A percentile compares a stretch with the other conserved stretches of the same genome.
Evolutionary conservation across 306 rosid genomes (phyloP).

Genomic region (Argentina anserina): DNA sequence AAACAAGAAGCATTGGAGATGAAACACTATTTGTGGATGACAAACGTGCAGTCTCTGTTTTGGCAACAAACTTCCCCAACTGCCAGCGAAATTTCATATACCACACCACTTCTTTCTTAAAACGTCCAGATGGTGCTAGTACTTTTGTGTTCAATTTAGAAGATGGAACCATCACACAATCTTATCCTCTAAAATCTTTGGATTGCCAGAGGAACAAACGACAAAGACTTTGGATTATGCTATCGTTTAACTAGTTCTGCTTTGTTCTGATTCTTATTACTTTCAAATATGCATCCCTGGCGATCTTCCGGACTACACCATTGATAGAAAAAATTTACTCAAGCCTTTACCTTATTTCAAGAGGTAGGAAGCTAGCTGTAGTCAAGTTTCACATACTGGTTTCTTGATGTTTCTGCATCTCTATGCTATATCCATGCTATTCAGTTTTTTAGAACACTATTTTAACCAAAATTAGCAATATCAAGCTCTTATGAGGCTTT

Average conservation of each 20-base stretch:
- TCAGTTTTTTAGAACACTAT: no score
- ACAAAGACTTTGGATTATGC: not conserved
- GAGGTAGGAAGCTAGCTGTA: no score
- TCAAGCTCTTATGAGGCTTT: no score
- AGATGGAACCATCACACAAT: not conserved
- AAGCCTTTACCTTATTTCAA: no score
- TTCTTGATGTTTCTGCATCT: no score
- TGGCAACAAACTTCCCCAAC: not conserved
- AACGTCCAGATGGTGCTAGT: not conserved
- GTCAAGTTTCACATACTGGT: no score
- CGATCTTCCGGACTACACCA: not conserved
- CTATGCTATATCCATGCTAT: no score
- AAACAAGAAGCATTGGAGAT: not conserved
- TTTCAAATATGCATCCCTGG: no score
- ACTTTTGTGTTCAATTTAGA: not conserved
- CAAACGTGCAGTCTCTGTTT: not conserved
- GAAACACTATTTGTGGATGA: not conserved
- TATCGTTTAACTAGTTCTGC: no score
- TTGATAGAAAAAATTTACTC: no score
- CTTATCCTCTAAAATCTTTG: not conserved
- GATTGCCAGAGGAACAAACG: not conserved
- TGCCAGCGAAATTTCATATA: not conserved
- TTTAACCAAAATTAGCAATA: no score
- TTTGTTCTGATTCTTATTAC: no score
- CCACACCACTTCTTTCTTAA: not conserved